phyloP scores from a whole-genome alignment of 2,329 filamentous ascomycete species.

The Penicillium brasilianum region DNA sequence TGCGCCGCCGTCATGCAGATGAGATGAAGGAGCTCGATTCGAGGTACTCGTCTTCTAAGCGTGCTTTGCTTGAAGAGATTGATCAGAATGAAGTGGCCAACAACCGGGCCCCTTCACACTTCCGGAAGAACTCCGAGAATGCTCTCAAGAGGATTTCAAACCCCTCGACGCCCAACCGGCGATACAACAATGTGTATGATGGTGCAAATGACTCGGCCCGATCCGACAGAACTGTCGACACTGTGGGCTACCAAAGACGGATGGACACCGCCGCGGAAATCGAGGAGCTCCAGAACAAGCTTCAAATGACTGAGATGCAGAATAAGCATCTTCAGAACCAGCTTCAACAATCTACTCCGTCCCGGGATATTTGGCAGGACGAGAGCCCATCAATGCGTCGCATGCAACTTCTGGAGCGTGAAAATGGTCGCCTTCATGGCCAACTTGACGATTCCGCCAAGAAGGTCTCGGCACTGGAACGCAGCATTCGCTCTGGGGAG shows the following conservation, averaged over 20 bases:
- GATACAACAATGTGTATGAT: slow-evolving; percentile 66
- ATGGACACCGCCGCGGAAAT: slow-evolving; percentile 91
- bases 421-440: slow-evolving; percentile 88
- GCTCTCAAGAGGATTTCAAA: slow-evolving; percentile 69
- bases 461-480: slow-evolving; percentile 88
- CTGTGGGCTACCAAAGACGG: slow-evolving; percentile 79
- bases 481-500: slow-evolving; percentile 83
- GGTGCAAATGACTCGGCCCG: slow-evolving; percentile 73
- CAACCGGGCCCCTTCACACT: slow-evolving; percentile 74
- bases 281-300: slow-evolving; percentile 89
- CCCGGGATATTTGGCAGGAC: slow-evolving; percentile 67
- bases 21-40: slow-evolving; percentile 69
- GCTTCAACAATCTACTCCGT: slow-evolving; percentile 70
- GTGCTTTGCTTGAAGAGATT: slow-evolving; percentile 84
- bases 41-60: slow-evolving; percentile 66
- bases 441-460: slow-evolving; percentile 92
- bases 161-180: slow-evolving; percentile 76
- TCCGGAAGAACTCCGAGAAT: slow-evolving; percentile 64
- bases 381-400: slow-evolving; percentile 79
- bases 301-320: slow-evolving; percentile 93
- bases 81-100: slow-evolving; percentile 77
- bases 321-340: slow-evolving; percentile 91
- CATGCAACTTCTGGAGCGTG: slow-evolving; percentile 88
- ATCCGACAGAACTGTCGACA: slow-evolving; percentile 85
- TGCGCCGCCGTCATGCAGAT: slow-evolving; percentile 75